phyloP scores from a whole-genome alignment of 2,329 filamentous ascomycete genomes.

The Aureobasidium zeae region DNA sequence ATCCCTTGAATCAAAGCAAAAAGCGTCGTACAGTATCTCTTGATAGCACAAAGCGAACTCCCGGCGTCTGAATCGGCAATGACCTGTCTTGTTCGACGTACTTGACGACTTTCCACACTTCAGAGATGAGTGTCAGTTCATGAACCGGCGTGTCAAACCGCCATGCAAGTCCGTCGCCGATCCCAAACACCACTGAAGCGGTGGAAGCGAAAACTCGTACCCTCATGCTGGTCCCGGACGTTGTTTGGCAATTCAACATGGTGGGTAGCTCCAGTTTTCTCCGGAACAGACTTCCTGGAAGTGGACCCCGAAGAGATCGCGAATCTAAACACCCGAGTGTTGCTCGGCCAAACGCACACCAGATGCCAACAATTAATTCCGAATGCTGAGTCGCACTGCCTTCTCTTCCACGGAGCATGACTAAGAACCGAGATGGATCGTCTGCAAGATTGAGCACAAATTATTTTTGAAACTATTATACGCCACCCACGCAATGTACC shows the following conservation, averaged over 20 bases:
- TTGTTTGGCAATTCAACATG: conserved; percentile 9
- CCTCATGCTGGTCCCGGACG: conserved; percentile 2
- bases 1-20: conserved; percentile 5
- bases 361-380: conserved; percentile 3
- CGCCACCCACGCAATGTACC: conserved; percentile 7
- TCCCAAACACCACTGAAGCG: conserved; percentile 1
- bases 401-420: conserved; percentile 6
- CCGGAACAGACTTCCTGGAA: neutral
- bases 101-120: no score
- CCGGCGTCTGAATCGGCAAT: no score
- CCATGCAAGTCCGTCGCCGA: neutral
- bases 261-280: conserved; percentile 7
- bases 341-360: conserved; percentile 9
- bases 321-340: neutral
- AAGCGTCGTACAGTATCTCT: no score
- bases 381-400: conserved; percentile 3
- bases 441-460: neutral
- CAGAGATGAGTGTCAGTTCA: no score
- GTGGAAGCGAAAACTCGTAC: neutral
- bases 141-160: no score
- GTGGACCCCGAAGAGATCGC: conserved; percentile 13
- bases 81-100: no score
- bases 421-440: neutral
- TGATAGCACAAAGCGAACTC: no score
- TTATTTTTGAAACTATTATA: conserved; percentile 8